Evolutionary conservation across 371 early-diverging fungal species (phyloP).

Genomic region (Rhizopus sp.): DNA sequence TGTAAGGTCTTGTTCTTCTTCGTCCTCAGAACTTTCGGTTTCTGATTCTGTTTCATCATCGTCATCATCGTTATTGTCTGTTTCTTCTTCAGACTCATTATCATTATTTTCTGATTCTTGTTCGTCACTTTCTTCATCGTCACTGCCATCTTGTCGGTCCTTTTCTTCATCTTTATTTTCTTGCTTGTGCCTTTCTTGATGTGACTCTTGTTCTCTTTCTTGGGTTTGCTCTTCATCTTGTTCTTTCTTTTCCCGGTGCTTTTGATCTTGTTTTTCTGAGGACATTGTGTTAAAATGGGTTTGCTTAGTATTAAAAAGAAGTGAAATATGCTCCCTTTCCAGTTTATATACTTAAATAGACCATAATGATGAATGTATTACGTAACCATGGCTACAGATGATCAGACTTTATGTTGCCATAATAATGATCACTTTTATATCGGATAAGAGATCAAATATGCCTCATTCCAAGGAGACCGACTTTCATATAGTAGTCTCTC

Average conservation of each 20-base stretch:
- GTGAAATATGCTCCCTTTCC: too few species aligned
- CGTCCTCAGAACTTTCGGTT: slow-evolving; percentile 14
- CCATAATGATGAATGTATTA: too few species aligned
- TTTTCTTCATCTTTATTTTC: not conserved
- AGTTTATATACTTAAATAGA: too few species aligned
- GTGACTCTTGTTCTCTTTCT: not conserved
- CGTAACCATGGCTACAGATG: too few species aligned
- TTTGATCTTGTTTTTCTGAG: slow-evolving; percentile 4
- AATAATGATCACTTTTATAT: too few species aligned
- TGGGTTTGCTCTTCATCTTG: not conserved
- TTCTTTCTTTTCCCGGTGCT: slow-evolving; percentile 6
- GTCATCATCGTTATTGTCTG: slow-evolving; percentile 11
- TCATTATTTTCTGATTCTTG: slow-evolving; percentile 1
- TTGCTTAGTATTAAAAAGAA: not conserved
- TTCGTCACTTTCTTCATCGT: slow-evolving; percentile 3
- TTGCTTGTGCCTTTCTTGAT: slow-evolving; percentile 1
- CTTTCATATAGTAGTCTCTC: too few species aligned
- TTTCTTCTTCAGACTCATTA: slow-evolving; percentile 7
- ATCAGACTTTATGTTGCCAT: too few species aligned
- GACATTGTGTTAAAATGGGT: not conserved
- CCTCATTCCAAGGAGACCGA: too few species aligned
- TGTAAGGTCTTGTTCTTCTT: slow-evolving; percentile 17
- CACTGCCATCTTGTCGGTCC: not conserved
- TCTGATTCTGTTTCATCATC: slow-evolving; percentile 22
- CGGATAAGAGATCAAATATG: too few species aligned